phyloP scores from a whole-genome alignment of 495 filamentous ascomycete genomes.

The Mytilinidion resinicola region DNA sequence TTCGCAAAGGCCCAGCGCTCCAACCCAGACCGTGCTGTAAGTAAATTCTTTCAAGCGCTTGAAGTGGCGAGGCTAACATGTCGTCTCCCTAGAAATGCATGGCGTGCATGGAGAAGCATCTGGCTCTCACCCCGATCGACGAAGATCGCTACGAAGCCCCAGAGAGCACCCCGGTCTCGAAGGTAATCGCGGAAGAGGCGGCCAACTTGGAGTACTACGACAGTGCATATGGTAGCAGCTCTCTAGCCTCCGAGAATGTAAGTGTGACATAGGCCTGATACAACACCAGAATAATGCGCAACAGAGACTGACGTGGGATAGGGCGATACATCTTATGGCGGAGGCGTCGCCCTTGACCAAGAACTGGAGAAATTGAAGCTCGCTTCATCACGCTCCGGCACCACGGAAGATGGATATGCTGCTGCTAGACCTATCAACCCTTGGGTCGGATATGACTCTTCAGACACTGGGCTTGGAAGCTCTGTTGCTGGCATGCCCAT shows the following conservation, averaged over 20 bases:
- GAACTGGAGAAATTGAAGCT: background rate
- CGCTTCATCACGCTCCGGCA: slow-evolving; percentile 4
- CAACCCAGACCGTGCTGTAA: slow-evolving; percentile 41
- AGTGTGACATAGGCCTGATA: slow-evolving; percentile 2
- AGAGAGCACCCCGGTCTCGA: slow-evolving; percentile 3
- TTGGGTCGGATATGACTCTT: too few species aligned
- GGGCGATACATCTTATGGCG: background rate
- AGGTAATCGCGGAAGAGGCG: background rate
- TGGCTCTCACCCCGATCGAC: slow-evolving; percentile 13
- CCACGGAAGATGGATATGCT: background rate
- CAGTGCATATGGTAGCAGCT: background rate
- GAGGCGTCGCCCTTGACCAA: background rate
- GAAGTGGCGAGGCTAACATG: background rate
- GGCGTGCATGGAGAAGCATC: slow-evolving; percentile 20
- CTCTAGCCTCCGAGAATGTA: slow-evolving; percentile 13
- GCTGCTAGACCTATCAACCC: too few species aligned
- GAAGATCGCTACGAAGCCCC: slow-evolving; percentile 19
- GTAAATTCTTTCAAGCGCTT: background rate
- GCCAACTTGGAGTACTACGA: background rate
- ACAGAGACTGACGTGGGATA: background rate
- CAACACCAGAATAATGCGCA: background rate
- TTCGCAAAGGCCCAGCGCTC: slow-evolving; percentile 55
- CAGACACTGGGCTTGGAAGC: too few species aligned
- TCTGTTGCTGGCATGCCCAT: too few species aligned
- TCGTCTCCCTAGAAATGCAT: slow-evolving; percentile 18